These are phyloP conservation scores for Phytophthora sansomeana DNA, from an alignment of 352 stramenopile species.

Conservation along the genomic window DNA sequence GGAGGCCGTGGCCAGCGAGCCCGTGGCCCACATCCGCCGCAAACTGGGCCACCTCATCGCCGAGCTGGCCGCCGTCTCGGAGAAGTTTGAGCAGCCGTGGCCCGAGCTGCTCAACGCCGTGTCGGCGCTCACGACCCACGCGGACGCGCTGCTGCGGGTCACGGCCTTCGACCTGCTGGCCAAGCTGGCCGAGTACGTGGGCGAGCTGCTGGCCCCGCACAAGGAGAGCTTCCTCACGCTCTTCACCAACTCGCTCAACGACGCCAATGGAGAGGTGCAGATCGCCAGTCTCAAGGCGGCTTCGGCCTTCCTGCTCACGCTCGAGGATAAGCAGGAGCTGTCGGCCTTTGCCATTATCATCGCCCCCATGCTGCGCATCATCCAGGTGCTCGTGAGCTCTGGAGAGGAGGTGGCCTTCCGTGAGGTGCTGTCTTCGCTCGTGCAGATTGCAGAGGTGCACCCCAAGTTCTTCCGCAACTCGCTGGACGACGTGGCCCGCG, in stretches of 20 bases:
- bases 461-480: conserved; percentile 83
- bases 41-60: conserved; percentile 85
- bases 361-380: conserved; percentile 76
- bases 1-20: conserved; percentile 67
- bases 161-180: conserved; percentile 82
- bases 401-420: conserved; percentile 75
- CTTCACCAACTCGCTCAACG: conserved; percentile 77
- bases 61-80: conserved; percentile 67
- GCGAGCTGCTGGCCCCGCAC: conserved; percentile 73
- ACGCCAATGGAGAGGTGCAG: conserved; percentile 68
- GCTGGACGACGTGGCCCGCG: conserved; percentile 73
- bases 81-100: conserved; percentile 67
- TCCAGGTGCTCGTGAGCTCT: conserved; percentile 64
- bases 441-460: conserved; percentile 82
- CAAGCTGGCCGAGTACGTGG: conserved; percentile 76
- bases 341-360: conserved; percentile 76
- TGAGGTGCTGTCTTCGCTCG: conserved; percentile 74
- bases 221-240: conserved; percentile 84
- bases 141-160: conserved; percentile 70
- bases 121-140: conserved; percentile 63
- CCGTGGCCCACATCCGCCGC: conserved; percentile 78
- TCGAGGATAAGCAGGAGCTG: conserved; percentile 78
- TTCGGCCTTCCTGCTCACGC: conserved; percentile 74
- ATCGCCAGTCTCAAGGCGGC: conserved; percentile 78
- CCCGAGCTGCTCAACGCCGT: conserved; percentile 75